Conservation (phyloP, 805 yeast species). For the Candida chilensis region DNA sequence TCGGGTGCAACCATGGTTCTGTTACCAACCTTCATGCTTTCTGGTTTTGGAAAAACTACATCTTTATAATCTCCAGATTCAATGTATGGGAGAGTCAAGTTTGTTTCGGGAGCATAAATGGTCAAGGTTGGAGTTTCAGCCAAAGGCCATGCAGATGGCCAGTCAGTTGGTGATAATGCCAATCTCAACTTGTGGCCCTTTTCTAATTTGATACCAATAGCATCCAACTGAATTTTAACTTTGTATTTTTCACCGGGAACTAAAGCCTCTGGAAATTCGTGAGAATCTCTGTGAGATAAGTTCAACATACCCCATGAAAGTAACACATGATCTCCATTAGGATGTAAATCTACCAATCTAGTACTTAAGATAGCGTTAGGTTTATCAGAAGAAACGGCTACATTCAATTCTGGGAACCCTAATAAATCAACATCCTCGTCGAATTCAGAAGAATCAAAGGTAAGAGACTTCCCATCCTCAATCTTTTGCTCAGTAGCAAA, state of each 20-base stretch:
- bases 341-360: slow-evolving; percentile 29
- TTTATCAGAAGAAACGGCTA: slow-evolving; percentile 22
- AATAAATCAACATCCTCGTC: slow-evolving; percentile 13
- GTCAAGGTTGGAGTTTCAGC: slow-evolving; percentile 27
- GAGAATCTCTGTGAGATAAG: slow-evolving; percentile 27
- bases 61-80: slow-evolving; percentile 6
- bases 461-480: slow-evolving; percentile 28
- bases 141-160: slow-evolving; percentile 41
- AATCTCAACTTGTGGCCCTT: slow-evolving; percentile 28
- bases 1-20: slow-evolving; percentile 13
- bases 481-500: slow-evolving; percentile 34
- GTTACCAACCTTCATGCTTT: slow-evolving; percentile 15
- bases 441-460: slow-evolving; percentile 20
- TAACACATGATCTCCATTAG: slow-evolving; percentile 24
- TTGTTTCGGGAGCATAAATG: slow-evolving; percentile 17
- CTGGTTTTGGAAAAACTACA: slow-evolving; percentile 18
- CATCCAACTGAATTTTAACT: slow-evolving; percentile 24
- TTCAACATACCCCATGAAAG: slow-evolving; percentile 39
- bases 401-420: slow-evolving; percentile 25
- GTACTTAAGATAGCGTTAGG: slow-evolving; percentile 27
- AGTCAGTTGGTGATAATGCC: slow-evolving; percentile 33
- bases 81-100: slow-evolving; percentile 17
- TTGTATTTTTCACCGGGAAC: slow-evolving; percentile 19
- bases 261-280: slow-evolving; percentile 28
- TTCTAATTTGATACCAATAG: slow-evolving; percentile 22